A percentile compares a stretch with the other conserved stretches of the same genome.
Conservation (phyloP, 2,329 filamentous ascomycete genomes). For the Helotiales sp. region DNA sequence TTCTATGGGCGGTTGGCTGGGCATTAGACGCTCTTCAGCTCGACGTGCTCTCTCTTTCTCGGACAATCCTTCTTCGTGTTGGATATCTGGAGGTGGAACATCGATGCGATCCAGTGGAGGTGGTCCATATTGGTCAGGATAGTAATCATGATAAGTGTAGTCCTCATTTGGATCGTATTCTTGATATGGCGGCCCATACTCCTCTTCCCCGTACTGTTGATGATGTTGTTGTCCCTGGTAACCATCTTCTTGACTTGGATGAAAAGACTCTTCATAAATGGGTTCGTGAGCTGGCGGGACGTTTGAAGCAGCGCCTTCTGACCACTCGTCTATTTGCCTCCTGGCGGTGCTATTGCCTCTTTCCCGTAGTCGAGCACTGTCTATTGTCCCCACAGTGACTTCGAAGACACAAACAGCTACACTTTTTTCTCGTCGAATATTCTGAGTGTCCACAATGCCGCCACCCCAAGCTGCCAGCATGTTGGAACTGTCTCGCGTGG, state of each 20-base stretch:
- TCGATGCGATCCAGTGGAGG: conserved; percentile 45
- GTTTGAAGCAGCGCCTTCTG: conserved; percentile 18
- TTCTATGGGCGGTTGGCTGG: conserved; percentile 69
- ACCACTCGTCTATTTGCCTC: conserved; percentile 20
- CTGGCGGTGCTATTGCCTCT: conserved; percentile 24
- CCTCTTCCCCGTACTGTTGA: conserved; percentile 36
- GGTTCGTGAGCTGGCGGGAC: conserved; percentile 21
- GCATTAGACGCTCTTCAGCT: conserved; percentile 77
- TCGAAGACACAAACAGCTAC: conserved; percentile 89
- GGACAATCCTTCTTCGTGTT: conserved; percentile 61
- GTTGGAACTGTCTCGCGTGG: conserved; percentile 40
- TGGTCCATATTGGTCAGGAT: conserved; percentile 27
- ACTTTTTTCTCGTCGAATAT: conserved; percentile 83
- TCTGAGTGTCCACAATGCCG: conserved; percentile 83
- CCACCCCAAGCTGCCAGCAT: conserved; percentile 57
- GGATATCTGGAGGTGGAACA: conserved; percentile 60
- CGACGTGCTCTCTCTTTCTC: conserved; percentile 81
- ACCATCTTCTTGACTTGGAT: conserved; percentile 4
- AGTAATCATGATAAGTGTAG: conserved; percentile 11
- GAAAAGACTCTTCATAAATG: conserved; percentile 24
- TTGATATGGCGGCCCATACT: conserved; percentile 30
- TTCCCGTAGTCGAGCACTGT: conserved; percentile 53
- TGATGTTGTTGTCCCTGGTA: conserved; percentile 20
- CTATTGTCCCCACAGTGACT: conserved; percentile 80
- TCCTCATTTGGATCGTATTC: conserved; percentile 21